These are phyloP conservation scores for Hygrophila difformis DNA, from an alignment of 257 asterid genomes.

Conservation along the genomic window DNA sequence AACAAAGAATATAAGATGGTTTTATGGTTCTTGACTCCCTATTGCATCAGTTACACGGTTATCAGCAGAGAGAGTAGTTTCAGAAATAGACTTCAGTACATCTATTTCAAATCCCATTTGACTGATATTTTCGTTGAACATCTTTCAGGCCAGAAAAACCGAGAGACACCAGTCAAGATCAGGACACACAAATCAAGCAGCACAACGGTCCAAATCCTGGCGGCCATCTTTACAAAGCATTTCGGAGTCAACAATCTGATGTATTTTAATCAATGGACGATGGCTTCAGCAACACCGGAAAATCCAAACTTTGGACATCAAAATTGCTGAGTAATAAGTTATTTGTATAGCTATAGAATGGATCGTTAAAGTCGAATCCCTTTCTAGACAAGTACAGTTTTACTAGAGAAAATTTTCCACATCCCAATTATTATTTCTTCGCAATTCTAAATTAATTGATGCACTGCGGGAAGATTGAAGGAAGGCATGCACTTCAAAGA, in stretches of 20 bases:
- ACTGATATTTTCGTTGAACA: background rate
- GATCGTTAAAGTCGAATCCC: slow-evolving; percentile 8
- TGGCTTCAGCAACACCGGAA: slow-evolving; percentile 3
- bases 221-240: slow-evolving; percentile 58
- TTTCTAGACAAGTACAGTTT: slow-evolving; percentile 8
- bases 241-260: slow-evolving; percentile 37
- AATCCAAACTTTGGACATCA: slow-evolving; percentile 3
- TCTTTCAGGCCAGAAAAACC: slow-evolving; percentile 30
- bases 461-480: background rate
- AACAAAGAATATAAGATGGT: no score
- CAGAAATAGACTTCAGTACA: no score
- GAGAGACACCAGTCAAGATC: slow-evolving; percentile 31
- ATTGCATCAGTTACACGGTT: no score
- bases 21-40: no score
- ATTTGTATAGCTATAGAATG: slow-evolving; percentile 23
- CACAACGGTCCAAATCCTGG: slow-evolving; percentile 49
- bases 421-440: slow-evolving; percentile 8
- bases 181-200: slow-evolving; percentile 14
- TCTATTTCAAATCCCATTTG: no score
- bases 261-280: slow-evolving; percentile 1
- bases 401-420: slow-evolving; percentile 8
- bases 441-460: slow-evolving; percentile 2
- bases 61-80: no score
- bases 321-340: slow-evolving; percentile 15
- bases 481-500: background rate